Evolutionary conservation across 1,284 basidiomycete genomes (phyloP).

Genomic region (Fomitopsis schrenkii): DNA sequence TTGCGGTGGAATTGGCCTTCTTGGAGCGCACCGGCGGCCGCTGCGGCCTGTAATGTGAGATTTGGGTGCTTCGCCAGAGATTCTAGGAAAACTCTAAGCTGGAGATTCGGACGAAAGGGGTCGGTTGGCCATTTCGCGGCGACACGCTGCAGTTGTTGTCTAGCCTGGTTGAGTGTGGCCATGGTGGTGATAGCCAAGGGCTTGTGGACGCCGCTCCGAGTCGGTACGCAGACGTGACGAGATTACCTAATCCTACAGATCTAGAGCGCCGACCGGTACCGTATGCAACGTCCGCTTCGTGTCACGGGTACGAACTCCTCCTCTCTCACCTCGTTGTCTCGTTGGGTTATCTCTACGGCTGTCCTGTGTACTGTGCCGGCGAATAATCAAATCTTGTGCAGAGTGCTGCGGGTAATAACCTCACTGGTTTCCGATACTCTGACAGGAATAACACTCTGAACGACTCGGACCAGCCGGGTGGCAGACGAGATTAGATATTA

Average conservation of each 20-base stretch:
- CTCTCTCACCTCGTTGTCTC: too few species aligned
- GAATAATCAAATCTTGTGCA: too few species aligned
- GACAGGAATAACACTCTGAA: too few species aligned
- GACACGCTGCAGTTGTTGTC: slow-evolving; percentile 47
- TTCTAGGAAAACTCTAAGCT: slow-evolving; percentile 59
- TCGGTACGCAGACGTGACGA: not conserved
- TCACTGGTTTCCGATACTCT: too few species aligned
- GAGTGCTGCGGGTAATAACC: too few species aligned
- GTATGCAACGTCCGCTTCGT: too few species aligned
- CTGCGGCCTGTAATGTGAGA: slow-evolving; percentile 54
- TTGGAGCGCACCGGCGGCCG: slow-evolving; percentile 49
- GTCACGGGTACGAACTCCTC: too few species aligned
- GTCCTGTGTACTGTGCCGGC: too few species aligned
- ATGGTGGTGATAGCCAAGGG: slow-evolving; percentile 16
- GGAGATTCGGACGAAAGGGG: slow-evolving; percentile 70
- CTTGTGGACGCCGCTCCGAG: not conserved
- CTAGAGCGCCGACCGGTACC: not conserved
- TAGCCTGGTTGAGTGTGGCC: slow-evolving; percentile 29
- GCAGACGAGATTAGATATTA: too few species aligned
- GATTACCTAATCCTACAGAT: not conserved
- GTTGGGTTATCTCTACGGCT: too few species aligned
- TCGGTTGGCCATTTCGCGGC: slow-evolving; percentile 60
- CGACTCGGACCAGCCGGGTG: too few species aligned
- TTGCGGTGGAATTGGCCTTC: slow-evolving; percentile 52
- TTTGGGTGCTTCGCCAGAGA: slow-evolving; percentile 65